These are phyloP conservation scores for Dipodascus geniculatus DNA, from an alignment of 805 yeast species.

Conservation along the genomic window DNA sequence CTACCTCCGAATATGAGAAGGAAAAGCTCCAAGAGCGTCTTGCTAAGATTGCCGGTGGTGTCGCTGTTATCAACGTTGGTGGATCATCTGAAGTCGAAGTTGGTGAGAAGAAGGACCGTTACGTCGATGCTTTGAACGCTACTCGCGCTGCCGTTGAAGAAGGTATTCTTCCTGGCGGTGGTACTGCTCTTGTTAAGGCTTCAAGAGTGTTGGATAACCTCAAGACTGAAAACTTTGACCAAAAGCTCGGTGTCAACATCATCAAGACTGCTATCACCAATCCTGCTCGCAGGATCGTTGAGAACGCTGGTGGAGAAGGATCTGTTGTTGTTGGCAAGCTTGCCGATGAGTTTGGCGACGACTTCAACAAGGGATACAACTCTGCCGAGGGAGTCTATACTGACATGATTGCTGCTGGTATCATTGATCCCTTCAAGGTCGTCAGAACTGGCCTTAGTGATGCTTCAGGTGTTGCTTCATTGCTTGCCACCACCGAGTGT, in stretches of 20 bases:
- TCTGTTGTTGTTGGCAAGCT: slow-evolving; percentile 92
- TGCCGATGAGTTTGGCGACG: slow-evolving; percentile 39
- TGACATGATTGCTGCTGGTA: slow-evolving; percentile 94
- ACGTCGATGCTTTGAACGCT: slow-evolving; percentile 96
- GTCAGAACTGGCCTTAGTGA: slow-evolving; percentile 92
- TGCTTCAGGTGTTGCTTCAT: slow-evolving; percentile 94
- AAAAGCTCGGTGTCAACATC: slow-evolving; percentile 88
- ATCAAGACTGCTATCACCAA: slow-evolving; percentile 85
- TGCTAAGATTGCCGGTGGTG: slow-evolving; percentile 96
- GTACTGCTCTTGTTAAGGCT: slow-evolving; percentile 94
- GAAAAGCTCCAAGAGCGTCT: slow-evolving; percentile 96
- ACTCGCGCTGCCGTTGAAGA: slow-evolving; percentile 98
- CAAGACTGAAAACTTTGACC: slow-evolving; percentile 82
- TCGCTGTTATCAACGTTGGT: slow-evolving; percentile 95
- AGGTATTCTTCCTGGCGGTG: slow-evolving; percentile 99
- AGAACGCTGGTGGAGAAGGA: slow-evolving; percentile 97
- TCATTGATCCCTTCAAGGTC: slow-evolving; percentile 97
- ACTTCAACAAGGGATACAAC: slow-evolving; percentile 86
- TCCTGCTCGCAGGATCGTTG: slow-evolving; percentile 92
- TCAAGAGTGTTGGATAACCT: slow-evolving; percentile 60
- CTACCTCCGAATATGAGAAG: slow-evolving; percentile 78
- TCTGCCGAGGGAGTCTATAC: slow-evolving; percentile 86
- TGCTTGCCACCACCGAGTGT: slow-evolving; percentile 96
- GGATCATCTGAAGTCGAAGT: slow-evolving; percentile 96
- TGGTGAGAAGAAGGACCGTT: slow-evolving; percentile 98